These are phyloP conservation scores for Fusarium sp. DNA, from an alignment of 2,329 filamentous ascomycete genomes.

Conservation along the genomic window DNA sequence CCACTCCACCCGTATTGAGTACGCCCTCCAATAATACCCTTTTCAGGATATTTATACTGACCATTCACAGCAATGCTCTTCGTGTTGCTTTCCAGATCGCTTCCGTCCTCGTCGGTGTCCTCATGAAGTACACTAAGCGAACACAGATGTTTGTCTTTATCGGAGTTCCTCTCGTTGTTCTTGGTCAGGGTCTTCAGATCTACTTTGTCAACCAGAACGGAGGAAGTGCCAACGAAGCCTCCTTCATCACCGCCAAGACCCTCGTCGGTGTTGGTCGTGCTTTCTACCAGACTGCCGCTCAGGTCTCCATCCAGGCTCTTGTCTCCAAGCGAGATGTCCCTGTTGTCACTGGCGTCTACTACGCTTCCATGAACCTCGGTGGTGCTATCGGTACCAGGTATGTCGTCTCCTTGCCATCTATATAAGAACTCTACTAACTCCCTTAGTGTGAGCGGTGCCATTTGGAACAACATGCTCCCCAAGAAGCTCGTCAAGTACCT, in stretches of 20 bases:
- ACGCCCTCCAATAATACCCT: rapidly evolving
- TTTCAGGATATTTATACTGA: not conserved
- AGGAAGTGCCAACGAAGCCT: conserved; percentile 44
- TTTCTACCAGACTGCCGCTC: conserved; percentile 42
- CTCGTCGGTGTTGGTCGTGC: conserved; percentile 49
- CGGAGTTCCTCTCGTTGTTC: conserved; percentile 46
- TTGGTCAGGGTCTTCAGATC: conserved; percentile 48
- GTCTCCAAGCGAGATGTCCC: conserved; percentile 49
- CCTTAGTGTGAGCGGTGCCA: conserved; percentile 48
- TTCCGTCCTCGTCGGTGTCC: conserved; percentile 47
- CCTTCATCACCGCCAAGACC: conserved; percentile 49
- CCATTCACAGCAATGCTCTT: conserved; percentile 38
- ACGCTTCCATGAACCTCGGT: conserved; percentile 49
- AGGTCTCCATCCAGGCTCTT: conserved; percentile 47
- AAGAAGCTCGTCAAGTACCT: conserved; percentile 41
- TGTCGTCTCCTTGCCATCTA: not conserved
- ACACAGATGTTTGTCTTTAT: conserved; percentile 45
- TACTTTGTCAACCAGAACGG: conserved; percentile 43
- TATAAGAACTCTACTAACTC: not conserved
- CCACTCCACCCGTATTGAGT: conserved; percentile 51
- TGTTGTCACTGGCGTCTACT: conserved; percentile 50
- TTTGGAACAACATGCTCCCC: conserved; percentile 47
- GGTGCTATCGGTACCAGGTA: conserved; percentile 45
- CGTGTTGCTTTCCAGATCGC: conserved; percentile 51
- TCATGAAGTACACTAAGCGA: conserved; percentile 51